Evolutionary conservation across 208 protist genomes (phyloP), one percentile per base, ranked within the genome.

Genomic region (Wallacemonas sp.): DNA sequence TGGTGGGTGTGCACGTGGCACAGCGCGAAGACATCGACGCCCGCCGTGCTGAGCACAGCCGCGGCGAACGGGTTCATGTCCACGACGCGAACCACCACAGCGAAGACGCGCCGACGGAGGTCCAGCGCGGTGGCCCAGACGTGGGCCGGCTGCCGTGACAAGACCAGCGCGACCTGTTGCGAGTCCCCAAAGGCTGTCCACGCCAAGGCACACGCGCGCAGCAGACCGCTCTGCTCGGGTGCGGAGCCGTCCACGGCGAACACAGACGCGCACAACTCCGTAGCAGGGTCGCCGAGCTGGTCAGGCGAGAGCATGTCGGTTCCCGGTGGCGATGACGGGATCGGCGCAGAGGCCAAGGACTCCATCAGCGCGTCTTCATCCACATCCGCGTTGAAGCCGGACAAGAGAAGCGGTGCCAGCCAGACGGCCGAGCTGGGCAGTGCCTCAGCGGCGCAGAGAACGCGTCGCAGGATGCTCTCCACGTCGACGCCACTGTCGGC

Each of bases 351-450:
- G 20, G 20, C n/a, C 5, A 57, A n/a, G 7, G 49, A 57, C 25
- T 11, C 26, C 49, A 75, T 64, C 29, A 82, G 55, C 3, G 64
- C 64, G 32, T 88, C 82, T 20, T 82, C 75, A 14, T 66, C 54
- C 45, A 82, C 50, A 3, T 79, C 75, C 10, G 78, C 82, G 20
- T 32, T 45, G 42, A 67, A 77, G 12, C 75, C 82, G 31, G 67
- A 41, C 18, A 84, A 41, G 11, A 88, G 38, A 50, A 84, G 72
- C 0, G 77, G 55, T 0, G 54, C 50, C 23, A 84, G 71, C 3
- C 77, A 68, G 67, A 76, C 79, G 36, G n/a, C 12, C 72, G 65
- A 3, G 77, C 77, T 57, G 83, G 83, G 36, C 71, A 57, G 28
- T 65, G 66, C 2, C 61, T 67, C 33, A 79, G 49, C 25, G 36